Evolutionary conservation across 129 eudicot species (phyloP).

Genomic region (Artemisia annua): DNA sequence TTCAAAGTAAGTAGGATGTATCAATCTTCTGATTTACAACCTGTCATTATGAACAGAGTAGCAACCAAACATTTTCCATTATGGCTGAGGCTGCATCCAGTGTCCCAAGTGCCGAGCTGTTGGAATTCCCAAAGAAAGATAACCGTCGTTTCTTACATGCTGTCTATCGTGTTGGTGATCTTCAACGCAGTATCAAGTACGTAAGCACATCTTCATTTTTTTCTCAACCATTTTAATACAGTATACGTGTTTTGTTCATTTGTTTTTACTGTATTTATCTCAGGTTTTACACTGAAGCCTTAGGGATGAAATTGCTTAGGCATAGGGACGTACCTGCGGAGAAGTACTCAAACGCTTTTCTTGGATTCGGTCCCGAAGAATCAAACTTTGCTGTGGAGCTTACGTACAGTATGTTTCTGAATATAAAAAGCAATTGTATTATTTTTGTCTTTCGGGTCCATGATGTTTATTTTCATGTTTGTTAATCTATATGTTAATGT

Average conservation of each 20-base stretch:
- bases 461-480: not conserved
- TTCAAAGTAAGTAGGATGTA: not conserved
- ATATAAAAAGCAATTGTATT: not conserved
- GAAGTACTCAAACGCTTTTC: slow-evolving; percentile 93
- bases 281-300: slow-evolving; percentile 91
- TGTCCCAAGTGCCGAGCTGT: slow-evolving; percentile 51
- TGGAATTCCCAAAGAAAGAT: slow-evolving; percentile 86
- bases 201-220: not conserved
- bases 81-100: slow-evolving; percentile 72
- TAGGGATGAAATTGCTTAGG: slow-evolving; percentile 93
- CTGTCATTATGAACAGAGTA: slow-evolving; percentile 24
- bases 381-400: slow-evolving; percentile 83
- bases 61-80: slow-evolving; percentile 2
- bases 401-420: slow-evolving; percentile 75
- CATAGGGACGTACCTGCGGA: slow-evolving; percentile 89
- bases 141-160: slow-evolving; percentile 81
- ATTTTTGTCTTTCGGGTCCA: not conserved
- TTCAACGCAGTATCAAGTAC: slow-evolving; percentile 90
- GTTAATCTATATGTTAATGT: slow-evolving; percentile 19
- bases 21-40: slow-evolving; percentile 8
- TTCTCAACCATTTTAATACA: not conserved
- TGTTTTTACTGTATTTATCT: not conserved
- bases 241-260: not conserved
- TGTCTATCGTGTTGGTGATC: slow-evolving; percentile 96
- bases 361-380: slow-evolving; percentile 95